Evolutionary conservation across 495 filamentous ascomycete species (phyloP).

Genomic region (Extremus antarcticus): DNA sequence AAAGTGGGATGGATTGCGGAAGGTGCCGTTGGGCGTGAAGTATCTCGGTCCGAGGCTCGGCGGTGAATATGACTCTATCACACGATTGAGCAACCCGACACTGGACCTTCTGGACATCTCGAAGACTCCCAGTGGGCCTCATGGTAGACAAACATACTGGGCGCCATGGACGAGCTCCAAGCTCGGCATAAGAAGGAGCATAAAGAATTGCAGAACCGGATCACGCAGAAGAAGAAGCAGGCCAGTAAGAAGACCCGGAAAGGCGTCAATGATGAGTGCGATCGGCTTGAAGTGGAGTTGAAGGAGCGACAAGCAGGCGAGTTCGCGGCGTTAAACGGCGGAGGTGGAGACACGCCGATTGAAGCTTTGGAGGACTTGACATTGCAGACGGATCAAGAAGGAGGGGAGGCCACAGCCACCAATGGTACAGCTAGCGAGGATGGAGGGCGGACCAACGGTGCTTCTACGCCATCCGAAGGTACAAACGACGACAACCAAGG

Average conservation of each 20-base stretch:
- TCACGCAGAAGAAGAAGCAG: conserved; percentile 90
- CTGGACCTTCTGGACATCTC: no score
- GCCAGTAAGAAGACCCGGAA: conserved; percentile 94
- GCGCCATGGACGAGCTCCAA: conserved; percentile 58
- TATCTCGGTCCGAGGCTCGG: background rate
- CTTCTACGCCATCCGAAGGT: background rate
- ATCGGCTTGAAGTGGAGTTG: conserved; percentile 27
- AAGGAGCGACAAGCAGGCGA: conserved; percentile 43
- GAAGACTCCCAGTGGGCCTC: no score
- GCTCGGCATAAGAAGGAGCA: conserved; percentile 79
- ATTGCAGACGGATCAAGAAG: background rate
- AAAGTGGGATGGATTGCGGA: background rate
- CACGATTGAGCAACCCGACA: no score
- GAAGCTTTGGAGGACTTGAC: conserved; percentile 14
- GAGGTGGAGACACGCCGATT: conserved; percentile 3
- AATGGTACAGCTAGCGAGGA: conserved; percentile 4
- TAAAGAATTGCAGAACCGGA: conserved; percentile 67
- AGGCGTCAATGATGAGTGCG: conserved; percentile 58
- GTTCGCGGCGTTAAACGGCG: conserved; percentile 38
- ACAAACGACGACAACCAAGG: background rate
- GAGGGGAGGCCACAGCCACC: conserved; percentile 2
- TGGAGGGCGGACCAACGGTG: conserved; percentile 15
- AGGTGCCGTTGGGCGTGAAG: background rate
- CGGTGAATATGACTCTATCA: no score
- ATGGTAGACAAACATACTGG: no score